A percentile compares a stretch with the other conserved stretches of the same genome.
phyloP scores from a whole-genome alignment of 192 early-diverging fungal genomes.

The Rhizophlyctis rosea region DNA sequence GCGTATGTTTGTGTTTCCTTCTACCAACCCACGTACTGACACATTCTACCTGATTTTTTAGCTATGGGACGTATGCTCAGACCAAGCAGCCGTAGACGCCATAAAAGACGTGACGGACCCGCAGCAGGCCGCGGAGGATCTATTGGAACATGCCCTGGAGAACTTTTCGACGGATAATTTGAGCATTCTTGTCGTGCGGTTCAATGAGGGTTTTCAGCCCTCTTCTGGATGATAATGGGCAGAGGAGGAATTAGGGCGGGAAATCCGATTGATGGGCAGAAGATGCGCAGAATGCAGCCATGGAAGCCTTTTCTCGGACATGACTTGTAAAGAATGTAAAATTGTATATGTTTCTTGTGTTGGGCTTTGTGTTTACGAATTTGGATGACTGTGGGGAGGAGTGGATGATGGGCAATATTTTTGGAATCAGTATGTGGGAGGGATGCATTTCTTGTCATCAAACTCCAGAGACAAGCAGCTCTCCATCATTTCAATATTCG shows the following conservation, averaged over 20 bases:
- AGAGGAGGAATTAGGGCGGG: background rate
- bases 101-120: conserved; percentile 74
- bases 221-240: background rate
- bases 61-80: conserved; percentile 97
- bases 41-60: no score
- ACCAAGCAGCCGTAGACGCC: conserved; percentile 89
- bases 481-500: no score
- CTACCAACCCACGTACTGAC: no score
- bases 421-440: no score
- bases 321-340: background rate
- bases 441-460: no score
- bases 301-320: background rate
- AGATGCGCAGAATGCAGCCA: background rate
- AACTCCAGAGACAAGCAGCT: no score
- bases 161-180: conserved; percentile 96
- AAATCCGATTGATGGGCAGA: background rate
- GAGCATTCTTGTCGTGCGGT: conserved; percentile 66
- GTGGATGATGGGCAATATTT: no score
- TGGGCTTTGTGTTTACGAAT: no score
- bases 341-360: no score
- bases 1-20: background rate
- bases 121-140: conserved; percentile 68
- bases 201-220: conserved; percentile 24
- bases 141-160: conserved; percentile 83
- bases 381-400: no score